Conservation (phyloP, 495 filamentous ascomycete species). For the Aspergillus haitiensis region DNA sequence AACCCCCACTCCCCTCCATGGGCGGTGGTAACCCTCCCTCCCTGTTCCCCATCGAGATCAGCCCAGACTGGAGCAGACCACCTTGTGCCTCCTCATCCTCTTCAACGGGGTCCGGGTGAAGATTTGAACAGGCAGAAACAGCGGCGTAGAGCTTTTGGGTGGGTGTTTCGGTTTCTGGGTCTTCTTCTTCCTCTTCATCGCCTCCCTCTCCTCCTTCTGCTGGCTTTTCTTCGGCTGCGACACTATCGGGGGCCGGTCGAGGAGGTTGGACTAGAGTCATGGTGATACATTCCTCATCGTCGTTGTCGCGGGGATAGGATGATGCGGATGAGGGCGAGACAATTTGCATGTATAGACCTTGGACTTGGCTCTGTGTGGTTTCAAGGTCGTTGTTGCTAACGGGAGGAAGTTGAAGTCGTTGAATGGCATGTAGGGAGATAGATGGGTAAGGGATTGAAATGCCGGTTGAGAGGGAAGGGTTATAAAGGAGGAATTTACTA, state of each 20-base stretch:
- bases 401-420: constrained; percentile 52
- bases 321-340: constrained; percentile 56
- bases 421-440: constrained; percentile 86
- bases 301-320: constrained; percentile 48
- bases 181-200: constrained; percentile 30
- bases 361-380: constrained; percentile 36
- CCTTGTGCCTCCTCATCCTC: constrained; percentile 52
- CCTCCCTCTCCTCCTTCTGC: constrained; percentile 14
- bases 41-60: constrained; percentile 30
- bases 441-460: constrained; percentile 82
- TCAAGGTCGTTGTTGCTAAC: constrained; percentile 19
- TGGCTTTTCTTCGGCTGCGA: not conserved
- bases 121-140: constrained; percentile 80
- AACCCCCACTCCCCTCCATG: constrained; percentile 81
- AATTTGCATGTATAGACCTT: constrained; percentile 79
- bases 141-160: constrained; percentile 68
- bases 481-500: constrained; percentile 76
- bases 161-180: constrained; percentile 33
- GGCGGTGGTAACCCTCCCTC: constrained; percentile 67
- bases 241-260: not conserved
- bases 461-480: constrained; percentile 56
- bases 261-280: constrained; percentile 67
- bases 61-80: constrained; percentile 35
- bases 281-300: constrained; percentile 71
- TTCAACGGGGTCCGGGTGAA: constrained; percentile 78